A percentile compares a stretch with the other conserved stretches of the same genome.
Conservation (phyloP, 2,329 filamentous ascomycete species). For the Ceratocystis smalleyi region DNA sequence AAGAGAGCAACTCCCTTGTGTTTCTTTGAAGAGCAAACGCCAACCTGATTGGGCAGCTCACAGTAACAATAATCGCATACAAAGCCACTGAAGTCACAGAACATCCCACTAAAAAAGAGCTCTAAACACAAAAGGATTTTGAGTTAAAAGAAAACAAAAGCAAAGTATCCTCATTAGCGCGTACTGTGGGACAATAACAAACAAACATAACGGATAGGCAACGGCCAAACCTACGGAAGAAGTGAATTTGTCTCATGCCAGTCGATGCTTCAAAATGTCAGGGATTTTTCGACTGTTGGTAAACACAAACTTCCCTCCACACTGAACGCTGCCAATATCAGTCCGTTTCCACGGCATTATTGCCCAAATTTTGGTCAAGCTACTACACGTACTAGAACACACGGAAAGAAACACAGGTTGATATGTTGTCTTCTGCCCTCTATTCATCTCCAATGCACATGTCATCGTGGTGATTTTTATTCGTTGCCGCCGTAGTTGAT, state of each 20-base stretch:
- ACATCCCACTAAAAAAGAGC: neutral
- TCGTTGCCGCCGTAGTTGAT: too few relatives aligned
- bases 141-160: neutral
- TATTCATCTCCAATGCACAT: too few relatives aligned
- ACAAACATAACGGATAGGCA: neutral
- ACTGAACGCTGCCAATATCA: neutral
- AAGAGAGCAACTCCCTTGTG: too few relatives aligned
- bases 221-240: neutral
- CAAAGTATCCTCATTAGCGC: neutral
- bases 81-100: neutral
- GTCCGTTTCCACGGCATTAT: neutral
- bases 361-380: too few relatives aligned
- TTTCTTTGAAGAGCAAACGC: neutral
- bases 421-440: neutral
- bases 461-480: too few relatives aligned
- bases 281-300: neutral
- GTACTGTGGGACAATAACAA: neutral
- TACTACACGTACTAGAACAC: too few relatives aligned
- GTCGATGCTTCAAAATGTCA: neutral
- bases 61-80: neutral
- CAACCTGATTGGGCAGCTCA: neutral
- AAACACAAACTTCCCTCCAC: neutral
- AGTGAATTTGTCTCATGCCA: neutral
- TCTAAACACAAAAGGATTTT: neutral
- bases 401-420: neutral